Evolutionary conservation across 768 basidiomycete species (phyloP), one percentile per base, ranked within the genome.

Genomic region (Lanmaoa pseudosensibilis): DNA sequence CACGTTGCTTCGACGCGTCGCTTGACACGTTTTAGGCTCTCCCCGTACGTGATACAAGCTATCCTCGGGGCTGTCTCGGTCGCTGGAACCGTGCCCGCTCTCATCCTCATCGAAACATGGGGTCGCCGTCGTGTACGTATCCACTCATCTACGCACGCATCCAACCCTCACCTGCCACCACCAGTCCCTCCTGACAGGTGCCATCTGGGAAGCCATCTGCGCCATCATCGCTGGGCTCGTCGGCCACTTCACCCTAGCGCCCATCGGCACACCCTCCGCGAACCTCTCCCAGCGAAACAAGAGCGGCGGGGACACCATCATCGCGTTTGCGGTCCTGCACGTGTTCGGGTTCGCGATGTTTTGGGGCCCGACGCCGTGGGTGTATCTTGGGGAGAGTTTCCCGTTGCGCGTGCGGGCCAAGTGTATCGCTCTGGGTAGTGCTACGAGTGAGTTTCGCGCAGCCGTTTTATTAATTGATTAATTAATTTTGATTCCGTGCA

Each of bases 301-400:
- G 58, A 1, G 76, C 82, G 5, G 21, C 69, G 27, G 77, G 68
- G 6, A 86, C 83, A 4, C 70, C 78, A 4, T 90, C 36, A 88
- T 92, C 57, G 83, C 88, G 0, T 90, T 90, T 64, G 89, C 87
- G 0, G 82, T 90, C 19, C 69, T 90, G 19, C 88, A 91, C 53
- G 85, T 91, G 30, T 82, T 85, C 63, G 81, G 80, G 9, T 91
- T 81, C 70, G 81, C 82, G 2, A 79, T 87, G 59, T 88, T 88
- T 75, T 91, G 88, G 87, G 88, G 87, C 5, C 84, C 87, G 10
- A 85, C 83, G 37, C 86, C 86, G 63, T 84, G 83, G 84, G 87
- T 88, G 8, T 88, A 87, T 62, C 79, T 88, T n/a, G 86, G 87
- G 44, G 88, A 92, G 75, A 85, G 83, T 23, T 91, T 91, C 81